Evolutionary conservation across 441 rosid genomes (phyloP).

Genomic region (Melastoma candidum): DNA sequence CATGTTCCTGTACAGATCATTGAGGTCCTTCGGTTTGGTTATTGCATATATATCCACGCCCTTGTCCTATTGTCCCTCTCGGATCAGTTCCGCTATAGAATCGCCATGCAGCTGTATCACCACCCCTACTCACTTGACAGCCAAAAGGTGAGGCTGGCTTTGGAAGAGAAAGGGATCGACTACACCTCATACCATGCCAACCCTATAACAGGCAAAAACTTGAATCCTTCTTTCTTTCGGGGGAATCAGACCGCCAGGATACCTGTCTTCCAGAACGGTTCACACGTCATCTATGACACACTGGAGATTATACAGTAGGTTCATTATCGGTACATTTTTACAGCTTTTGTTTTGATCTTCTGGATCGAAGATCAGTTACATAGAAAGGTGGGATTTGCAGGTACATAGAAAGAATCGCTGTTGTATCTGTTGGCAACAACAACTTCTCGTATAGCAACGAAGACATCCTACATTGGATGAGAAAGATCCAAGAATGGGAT

Average conservation of each 20-base stretch:
- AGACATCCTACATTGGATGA: constrained; percentile 73
- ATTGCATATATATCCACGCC: no score
- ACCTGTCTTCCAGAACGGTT: constrained; percentile 78
- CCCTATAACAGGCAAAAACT: constrained; percentile 68
- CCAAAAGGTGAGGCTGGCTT: constrained; percentile 75
- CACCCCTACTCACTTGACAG: constrained; percentile 80
- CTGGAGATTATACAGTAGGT: constrained; percentile 78
- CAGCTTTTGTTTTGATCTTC: background rate
- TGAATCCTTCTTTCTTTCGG: constrained; percentile 65
- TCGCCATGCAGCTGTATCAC: constrained; percentile 74
- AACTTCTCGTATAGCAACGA: constrained; percentile 34
- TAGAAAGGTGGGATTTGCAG: constrained; percentile 23
- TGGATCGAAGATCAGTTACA: constrained; percentile 2
- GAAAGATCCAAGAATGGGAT: constrained; percentile 67
- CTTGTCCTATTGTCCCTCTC: no score
- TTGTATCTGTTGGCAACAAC: constrained; percentile 43
- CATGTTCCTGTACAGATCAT: no score
- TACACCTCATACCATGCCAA: constrained; percentile 84
- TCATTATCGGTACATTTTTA: constrained; percentile 1
- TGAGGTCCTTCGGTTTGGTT: no score
- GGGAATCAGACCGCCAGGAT: constrained; percentile 60
- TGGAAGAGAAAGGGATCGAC: constrained; percentile 88
- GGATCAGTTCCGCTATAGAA: no score
- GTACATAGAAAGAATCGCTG: constrained; percentile 73
- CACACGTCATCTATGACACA: constrained; percentile 59